Base-by-base conservation (phyloP, 2,329 filamentous ascomycete genomes). In the Xylariaceae sp. region DNA sequence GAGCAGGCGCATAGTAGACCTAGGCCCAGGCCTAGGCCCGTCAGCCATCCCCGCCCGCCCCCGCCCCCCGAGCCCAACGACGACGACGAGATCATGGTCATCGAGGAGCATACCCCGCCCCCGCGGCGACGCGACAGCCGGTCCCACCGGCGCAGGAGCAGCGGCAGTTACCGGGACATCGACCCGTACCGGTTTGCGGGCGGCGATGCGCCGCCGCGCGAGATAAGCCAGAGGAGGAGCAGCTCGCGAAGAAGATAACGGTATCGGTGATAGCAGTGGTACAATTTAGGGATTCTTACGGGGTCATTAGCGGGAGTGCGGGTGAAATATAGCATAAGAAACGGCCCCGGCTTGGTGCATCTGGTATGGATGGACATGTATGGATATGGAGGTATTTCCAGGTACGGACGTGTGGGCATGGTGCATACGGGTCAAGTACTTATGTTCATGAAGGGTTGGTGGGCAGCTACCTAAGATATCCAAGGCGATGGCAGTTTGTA, bases 61-160 rank as follows among this genome's bases (percentile, higher is more conserved):
- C 52, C 54, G 14, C 50, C 53, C 52, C 2, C 18, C 42, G 20
- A 46, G 16, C 43, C 56, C 49, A 60, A 64, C 54, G 60, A 67
- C 29, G 70, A 72, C 10, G 67, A 70, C 44, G 77, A 80, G 70
- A 70, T 75, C 16, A 60, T 75, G 2, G 72, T 75, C 9, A 62
- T 73, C 37, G 73, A 75, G 62, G 73, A 75, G 49, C 65, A 70
- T 43, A 66, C 63, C 21, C 67, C 71, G 48, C 67, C 71, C 23
- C 62, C 66, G 37, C 60, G 66, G 54, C n/a, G n/a, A n/a, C 55
- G 64, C 26, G 66, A 66, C 47, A 71, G 70, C 46, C 61, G 62
- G 46, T 48, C 60, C 40, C 63, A 64, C 40, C 59, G 61, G 44
- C 56, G 60, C 18, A 60, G 65, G 40, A 67, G 67, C 42, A 65